Evolutionary conservation across 495 filamentous ascomycete species (phyloP), one percentile per base, ranked within the genome.

Genomic region (Tuber borchii): DNA sequence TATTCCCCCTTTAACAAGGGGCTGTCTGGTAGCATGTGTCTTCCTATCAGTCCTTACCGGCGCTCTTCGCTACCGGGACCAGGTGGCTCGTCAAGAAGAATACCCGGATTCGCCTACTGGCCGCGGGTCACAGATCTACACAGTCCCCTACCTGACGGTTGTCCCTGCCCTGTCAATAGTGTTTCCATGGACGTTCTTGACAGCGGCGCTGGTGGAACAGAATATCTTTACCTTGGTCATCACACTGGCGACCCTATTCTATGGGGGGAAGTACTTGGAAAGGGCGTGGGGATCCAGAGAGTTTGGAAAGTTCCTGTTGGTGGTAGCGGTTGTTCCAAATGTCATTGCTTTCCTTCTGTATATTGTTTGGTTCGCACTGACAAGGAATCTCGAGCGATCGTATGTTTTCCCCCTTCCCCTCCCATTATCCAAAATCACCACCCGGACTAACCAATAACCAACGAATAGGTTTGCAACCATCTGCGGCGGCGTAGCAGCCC

Each of bases 191-290:
- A 93, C 92, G 7, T 93, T 97, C 78, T 79, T 94, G 45, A 92
- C 92, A 0, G 92, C 95, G 16, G 92, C 94, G 0, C 88, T 97
- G 69, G 93, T 97, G 70, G 95, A 99, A 84, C 92, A 93, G 84
- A 98, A 98, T 82, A 87, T 97, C 82, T 91, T 97, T 82, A 95
- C 93, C 42, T 87, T 97, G 6, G 84, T 90, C 20, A 88, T 97
- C 72, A 93, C 94, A 75, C 90, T 88, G 17, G 86, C 90, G 42
- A 95, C 95, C 26, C 84, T 98, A 56, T 95, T 97, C 85, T 93
- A 97, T 86, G 96, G 94, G 34, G 95, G 96, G 12, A 90, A 93
- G 78, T 99, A 99, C 82, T 88, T 99, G 40, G 95, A 99, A 85
- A 89, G 95, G 78, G 95, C 96, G 70, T 99, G 95, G 95, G 91